Evolutionary conservation across 768 basidiomycete species (phyloP), one percentile per base, ranked within the genome.

Genomic region (Phylloporus sp.): DNA sequence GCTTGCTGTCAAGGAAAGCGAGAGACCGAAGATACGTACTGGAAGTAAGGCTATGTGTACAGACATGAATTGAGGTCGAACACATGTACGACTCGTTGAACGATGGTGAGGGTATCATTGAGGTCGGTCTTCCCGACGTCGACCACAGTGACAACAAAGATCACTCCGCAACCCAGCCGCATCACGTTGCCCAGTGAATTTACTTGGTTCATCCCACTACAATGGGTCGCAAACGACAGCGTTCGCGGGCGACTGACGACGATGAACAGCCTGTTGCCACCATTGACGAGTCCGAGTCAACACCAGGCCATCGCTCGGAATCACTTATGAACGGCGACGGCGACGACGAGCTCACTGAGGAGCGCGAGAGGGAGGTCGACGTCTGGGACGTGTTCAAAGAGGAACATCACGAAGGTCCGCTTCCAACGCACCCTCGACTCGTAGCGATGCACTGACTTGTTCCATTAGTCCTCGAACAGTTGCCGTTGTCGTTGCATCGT

Each of bases 371-470:
- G 63, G 85, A 86, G 58, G 76, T 72, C 52, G 81, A 82, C 28
- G 75, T 88, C 32, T 88, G 87, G 86, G 84, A 87, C 41, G 72
- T 81, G 34, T 79, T 91, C 63, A 80, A 81, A 61, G 90, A 91
- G 60, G 86, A 91, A 53, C 81, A 89, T 59, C 83, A 82, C 65
- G 90, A 91, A 78, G 80, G 90, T 85, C 38, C 44, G 75, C 32
- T 55, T 38, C 29, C 28, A 29, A 43, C 15, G 11, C 27, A 6
- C 31, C 42, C 26, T 18, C 34, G 39, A 36, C 44, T 47, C 39
- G 40, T 27, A 44, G 26, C 16, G n/a, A 43, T n/a, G 39, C 16
- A 16, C 44, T 7, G 16, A 49, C 20, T 23, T 9, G 10, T 38
- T 7, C 7, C 23, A 5, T 38, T 46, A 93, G 90, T 84, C 43